phyloP scores from a whole-genome alignment of 2,329 filamentous ascomycete species.

The Pestalotiopsis sp. region DNA sequence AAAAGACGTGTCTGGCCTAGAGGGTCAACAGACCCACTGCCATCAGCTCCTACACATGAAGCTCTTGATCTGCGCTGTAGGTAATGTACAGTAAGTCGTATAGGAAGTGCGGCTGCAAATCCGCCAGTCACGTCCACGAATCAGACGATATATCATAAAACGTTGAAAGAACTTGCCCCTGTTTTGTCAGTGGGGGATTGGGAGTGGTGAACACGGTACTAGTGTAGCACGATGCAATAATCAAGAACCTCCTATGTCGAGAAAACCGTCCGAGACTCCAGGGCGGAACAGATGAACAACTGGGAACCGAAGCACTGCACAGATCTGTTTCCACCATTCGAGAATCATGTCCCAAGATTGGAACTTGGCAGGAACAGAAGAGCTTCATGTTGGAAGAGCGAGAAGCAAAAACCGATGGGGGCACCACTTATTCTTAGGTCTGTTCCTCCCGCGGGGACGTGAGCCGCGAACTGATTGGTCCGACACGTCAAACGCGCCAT shows the following conservation, averaged over 20 bases:
- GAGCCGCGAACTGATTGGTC: not conserved
- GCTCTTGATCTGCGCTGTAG: too few species aligned
- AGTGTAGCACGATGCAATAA: too few species aligned
- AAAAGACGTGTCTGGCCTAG: too few species aligned
- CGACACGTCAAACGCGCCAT: slow-evolving; percentile 5
- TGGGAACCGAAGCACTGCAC: too few species aligned
- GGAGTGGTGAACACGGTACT: not conserved
- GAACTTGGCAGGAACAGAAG: too few species aligned
- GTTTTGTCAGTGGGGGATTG: not conserved
- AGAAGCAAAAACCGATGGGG: not conserved
- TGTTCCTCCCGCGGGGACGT: not conserved
- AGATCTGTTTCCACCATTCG: too few species aligned
- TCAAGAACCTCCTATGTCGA: too few species aligned
- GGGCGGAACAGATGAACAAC: too few species aligned
- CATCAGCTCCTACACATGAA: too few species aligned
- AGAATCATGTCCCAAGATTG: too few species aligned
- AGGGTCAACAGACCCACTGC: too few species aligned
- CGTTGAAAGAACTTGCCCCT: not conserved
- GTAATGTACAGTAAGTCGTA: not conserved
- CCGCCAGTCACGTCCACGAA: not conserved
- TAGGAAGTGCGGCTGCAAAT: not conserved
- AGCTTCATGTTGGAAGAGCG: not conserved
- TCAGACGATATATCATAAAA: not conserved
- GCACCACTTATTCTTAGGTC: not conserved
- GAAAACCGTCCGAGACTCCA: too few species aligned